Percentiles rank a stretch among this genome's conserved stretches.
These are phyloP conservation scores for Ophiosphaerella korrae DNA, from an alignment of 2,329 filamentous ascomycete species.

Conservation along the genomic window DNA sequence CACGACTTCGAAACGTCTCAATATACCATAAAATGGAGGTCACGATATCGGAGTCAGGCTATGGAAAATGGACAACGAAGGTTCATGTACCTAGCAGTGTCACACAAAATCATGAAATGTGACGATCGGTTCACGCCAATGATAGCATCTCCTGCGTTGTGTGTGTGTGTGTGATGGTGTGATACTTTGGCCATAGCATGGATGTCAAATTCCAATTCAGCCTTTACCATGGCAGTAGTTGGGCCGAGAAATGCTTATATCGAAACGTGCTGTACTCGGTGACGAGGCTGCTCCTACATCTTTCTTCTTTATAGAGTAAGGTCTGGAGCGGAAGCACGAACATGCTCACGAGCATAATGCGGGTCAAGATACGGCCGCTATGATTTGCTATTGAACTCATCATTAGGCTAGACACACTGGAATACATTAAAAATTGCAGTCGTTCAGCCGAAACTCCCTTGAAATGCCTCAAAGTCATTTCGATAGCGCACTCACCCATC, in stretches of 20 bases:
- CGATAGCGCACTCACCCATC: background rate
- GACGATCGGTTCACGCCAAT: slow-evolving; percentile 44
- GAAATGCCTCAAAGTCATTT: background rate
- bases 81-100: slow-evolving; percentile 43
- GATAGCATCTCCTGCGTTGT: slow-evolving; percentile 7
- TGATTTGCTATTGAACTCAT: too few relatives aligned
- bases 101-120: slow-evolving; percentile 45
- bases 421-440: too few relatives aligned
- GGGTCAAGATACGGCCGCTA: background rate
- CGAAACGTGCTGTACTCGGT: slow-evolving; percentile 38
- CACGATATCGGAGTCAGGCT: slow-evolving; percentile 43
- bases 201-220: slow-evolving; percentile 99
- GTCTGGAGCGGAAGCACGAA: slow-evolving; percentile 34
- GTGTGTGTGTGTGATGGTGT: slow-evolving; percentile 9
- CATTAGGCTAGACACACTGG: too few relatives aligned
- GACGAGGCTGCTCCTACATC: slow-evolving; percentile 37
- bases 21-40: slow-evolving; percentile 35
- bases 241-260: slow-evolving; percentile 96
- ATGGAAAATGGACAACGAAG: slow-evolving; percentile 28
- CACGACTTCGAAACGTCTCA: slow-evolving; percentile 35
- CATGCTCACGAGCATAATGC: slow-evolving; percentile 12
- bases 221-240: slow-evolving; percentile 78
- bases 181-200: slow-evolving; percentile 66
- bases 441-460: background rate
- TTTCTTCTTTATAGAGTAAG: slow-evolving; percentile 20